phyloP scores from a whole-genome alignment of 2,329 filamentous ascomycete species.

The Fusarium oligoseptatum region DNA sequence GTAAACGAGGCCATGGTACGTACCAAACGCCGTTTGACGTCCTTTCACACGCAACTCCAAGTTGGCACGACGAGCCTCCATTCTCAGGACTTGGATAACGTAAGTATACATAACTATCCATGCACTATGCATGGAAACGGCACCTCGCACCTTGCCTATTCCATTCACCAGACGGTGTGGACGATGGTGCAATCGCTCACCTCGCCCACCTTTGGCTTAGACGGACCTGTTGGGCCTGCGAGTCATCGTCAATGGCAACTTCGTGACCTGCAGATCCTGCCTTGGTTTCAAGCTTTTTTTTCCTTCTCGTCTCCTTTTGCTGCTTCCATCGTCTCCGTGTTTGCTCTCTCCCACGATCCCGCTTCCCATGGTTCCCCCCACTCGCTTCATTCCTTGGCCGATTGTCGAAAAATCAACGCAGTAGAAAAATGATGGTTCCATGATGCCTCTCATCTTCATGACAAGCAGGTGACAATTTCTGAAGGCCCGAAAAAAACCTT shows the following conservation, averaged over 20 bases:
- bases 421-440: constrained; percentile 23
- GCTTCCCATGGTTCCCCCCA: background rate
- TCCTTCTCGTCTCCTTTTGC: constrained; percentile 11
- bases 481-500: constrained; percentile 18
- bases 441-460: constrained; percentile 22
- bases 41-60: constrained; percentile 18
- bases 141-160: constrained; percentile 37
- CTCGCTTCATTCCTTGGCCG: background rate
- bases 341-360: background rate
- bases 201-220: constrained; percentile 33
- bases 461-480: constrained; percentile 12
- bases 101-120: constrained; percentile 38
- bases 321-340: background rate
- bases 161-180: constrained; percentile 33
- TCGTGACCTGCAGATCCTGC: constrained; percentile 44
- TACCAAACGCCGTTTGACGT: background rate
- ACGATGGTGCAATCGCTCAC: constrained; percentile 40
- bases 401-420: constrained; percentile 5
- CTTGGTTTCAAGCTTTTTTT: constrained; percentile 40
- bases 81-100: constrained; percentile 35
- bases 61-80: constrained; percentile 29
- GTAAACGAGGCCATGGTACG: background rate
- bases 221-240: constrained; percentile 31
- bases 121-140: constrained; percentile 34
- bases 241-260: constrained; percentile 45